A percentile compares a stretch with the other conserved stretches of the same genome.
Conservation (phyloP, 306 rosid genomes). For the Lagenaria siceraria region DNA sequence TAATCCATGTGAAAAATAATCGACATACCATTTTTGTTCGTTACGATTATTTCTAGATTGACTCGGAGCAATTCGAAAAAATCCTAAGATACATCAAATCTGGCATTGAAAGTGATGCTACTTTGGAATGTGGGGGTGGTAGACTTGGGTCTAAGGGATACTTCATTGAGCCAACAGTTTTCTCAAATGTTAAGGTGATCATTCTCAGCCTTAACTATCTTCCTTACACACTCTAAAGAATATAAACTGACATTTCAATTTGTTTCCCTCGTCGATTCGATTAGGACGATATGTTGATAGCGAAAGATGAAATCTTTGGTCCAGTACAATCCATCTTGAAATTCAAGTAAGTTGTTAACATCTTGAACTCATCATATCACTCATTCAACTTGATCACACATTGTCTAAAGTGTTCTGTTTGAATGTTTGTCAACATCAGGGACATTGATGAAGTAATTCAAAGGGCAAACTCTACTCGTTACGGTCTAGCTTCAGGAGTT, state of each 20-base stretch:
- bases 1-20: not conserved
- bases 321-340: slow-evolving; percentile 87
- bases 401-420: not conserved
- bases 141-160: slow-evolving; percentile 72
- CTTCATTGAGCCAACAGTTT: slow-evolving; percentile 86
- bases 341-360: slow-evolving; percentile 55
- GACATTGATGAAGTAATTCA: slow-evolving; percentile 51
- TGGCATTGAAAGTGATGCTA: slow-evolving; percentile 63
- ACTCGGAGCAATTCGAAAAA: slow-evolving; percentile 60
- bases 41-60: slow-evolving; percentile 35
- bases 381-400: not conserved
- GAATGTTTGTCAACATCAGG: slow-evolving; percentile 22
- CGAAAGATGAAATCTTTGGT: slow-evolving; percentile 90
- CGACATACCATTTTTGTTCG: not conserved
- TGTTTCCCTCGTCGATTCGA: not conserved
- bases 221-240: not conserved
- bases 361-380: not conserved
- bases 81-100: slow-evolving; percentile 61
- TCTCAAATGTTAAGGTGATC: slow-evolving; percentile 80
- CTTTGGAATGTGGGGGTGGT: slow-evolving; percentile 82
- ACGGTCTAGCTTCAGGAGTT: slow-evolving; percentile 87
- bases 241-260: not conserved
- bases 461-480: slow-evolving; percentile 48
- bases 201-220: not conserved
- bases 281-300: slow-evolving; percentile 67